Evolutionary conservation across 2,329 filamentous ascomycete genomes (phyloP).

Genomic region (Verticillium isaacii): DNA sequence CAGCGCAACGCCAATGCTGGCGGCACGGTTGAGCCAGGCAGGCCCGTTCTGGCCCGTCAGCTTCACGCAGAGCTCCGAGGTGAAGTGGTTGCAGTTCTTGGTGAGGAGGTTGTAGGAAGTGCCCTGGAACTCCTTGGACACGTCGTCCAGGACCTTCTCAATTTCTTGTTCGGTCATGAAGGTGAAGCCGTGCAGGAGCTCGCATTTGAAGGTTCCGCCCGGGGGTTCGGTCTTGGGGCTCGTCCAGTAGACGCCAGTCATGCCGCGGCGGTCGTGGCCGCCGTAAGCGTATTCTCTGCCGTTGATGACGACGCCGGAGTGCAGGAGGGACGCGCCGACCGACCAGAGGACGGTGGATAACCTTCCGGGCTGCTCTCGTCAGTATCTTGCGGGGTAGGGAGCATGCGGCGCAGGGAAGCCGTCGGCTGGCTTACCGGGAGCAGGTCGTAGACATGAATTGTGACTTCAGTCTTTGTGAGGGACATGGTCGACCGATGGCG

Average conservation of each 20-base stretch:
- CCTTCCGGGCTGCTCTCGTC: slow-evolving; percentile 55
- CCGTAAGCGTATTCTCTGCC: slow-evolving; percentile 81
- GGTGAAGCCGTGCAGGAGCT: slow-evolving; percentile 76
- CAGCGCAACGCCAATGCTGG: slow-evolving; percentile 74
- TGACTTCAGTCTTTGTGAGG: slow-evolving; percentile 66
- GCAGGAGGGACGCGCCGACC: slow-evolving; percentile 70
- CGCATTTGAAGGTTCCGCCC: slow-evolving; percentile 70
- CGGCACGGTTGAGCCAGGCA: slow-evolving; percentile 75
- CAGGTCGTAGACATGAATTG: slow-evolving; percentile 75
- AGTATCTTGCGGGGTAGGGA: not conserved
- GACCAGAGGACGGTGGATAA: slow-evolving; percentile 75
- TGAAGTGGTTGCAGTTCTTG: slow-evolving; percentile 88
- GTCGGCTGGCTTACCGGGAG: slow-evolving; percentile 52
- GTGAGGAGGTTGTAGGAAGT: slow-evolving; percentile 76
- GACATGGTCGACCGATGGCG: slow-evolving; percentile 63
- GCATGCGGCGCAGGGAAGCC: not conserved
- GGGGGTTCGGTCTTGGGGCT: slow-evolving; percentile 67
- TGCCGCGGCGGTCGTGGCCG: slow-evolving; percentile 65
- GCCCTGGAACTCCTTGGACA: slow-evolving; percentile 69
- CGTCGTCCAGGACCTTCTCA: slow-evolving; percentile 61
- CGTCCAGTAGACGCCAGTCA: slow-evolving; percentile 82
- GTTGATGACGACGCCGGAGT: slow-evolving; percentile 79
- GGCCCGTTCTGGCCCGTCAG: slow-evolving; percentile 69
- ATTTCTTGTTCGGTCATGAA: slow-evolving; percentile 66
- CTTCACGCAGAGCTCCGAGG: slow-evolving; percentile 67